Percentiles rank a stretch among this genome's conserved stretches.
Evolutionary conservation across 2,329 filamentous ascomycete genomes (phyloP).

Genomic region (Nigrospora sphaerica): DNA sequence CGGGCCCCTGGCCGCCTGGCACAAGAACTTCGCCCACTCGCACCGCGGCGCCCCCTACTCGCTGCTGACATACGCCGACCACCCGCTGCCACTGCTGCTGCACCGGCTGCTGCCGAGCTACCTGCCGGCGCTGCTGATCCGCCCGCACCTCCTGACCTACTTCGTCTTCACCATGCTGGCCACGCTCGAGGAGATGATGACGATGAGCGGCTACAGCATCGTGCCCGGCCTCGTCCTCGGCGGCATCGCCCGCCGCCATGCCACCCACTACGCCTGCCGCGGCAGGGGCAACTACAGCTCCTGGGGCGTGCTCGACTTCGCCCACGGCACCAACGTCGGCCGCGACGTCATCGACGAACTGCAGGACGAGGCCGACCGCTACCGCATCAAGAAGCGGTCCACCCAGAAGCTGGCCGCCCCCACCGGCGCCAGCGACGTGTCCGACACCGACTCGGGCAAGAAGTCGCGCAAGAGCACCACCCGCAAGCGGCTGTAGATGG

Average conservation of each 20-base stretch:
- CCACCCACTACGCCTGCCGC: slow-evolving; percentile 47
- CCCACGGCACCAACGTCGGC: slow-evolving; percentile 47
- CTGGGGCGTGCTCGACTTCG: slow-evolving; percentile 57
- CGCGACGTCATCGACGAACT: slow-evolving; percentile 46
- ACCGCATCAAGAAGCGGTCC: slow-evolving; percentile 35
- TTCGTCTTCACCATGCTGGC: slow-evolving; percentile 56
- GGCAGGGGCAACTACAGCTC: slow-evolving; percentile 55
- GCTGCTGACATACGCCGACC: slow-evolving; percentile 59
- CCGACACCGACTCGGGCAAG: too few species aligned
- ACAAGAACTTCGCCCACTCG: slow-evolving; percentile 42
- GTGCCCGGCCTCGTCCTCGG: slow-evolving; percentile 47
- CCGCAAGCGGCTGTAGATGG: too few species aligned
- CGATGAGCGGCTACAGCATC: slow-evolving; percentile 61
- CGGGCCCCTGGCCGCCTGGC: slow-evolving; percentile 30
- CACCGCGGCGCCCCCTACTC: slow-evolving; percentile 50
- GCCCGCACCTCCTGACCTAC: slow-evolving; percentile 67
- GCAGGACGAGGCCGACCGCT: slow-evolving; percentile 47
- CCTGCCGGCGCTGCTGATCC: slow-evolving; percentile 56
- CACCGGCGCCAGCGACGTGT: too few species aligned
- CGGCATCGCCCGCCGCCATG: slow-evolving; percentile 36
- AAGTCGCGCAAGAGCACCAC: too few species aligned
- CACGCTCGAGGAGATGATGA: slow-evolving; percentile 59
- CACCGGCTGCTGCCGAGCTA: slow-evolving; percentile 59
- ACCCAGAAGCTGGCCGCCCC: not conserved
- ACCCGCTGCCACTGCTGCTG: slow-evolving; percentile 58